Percentiles rank a stretch among this genome's conserved stretches.
Evolutionary conservation across 768 basidiomycete genomes (phyloP).

Genomic region (Panaeolus cyanescens): DNA sequence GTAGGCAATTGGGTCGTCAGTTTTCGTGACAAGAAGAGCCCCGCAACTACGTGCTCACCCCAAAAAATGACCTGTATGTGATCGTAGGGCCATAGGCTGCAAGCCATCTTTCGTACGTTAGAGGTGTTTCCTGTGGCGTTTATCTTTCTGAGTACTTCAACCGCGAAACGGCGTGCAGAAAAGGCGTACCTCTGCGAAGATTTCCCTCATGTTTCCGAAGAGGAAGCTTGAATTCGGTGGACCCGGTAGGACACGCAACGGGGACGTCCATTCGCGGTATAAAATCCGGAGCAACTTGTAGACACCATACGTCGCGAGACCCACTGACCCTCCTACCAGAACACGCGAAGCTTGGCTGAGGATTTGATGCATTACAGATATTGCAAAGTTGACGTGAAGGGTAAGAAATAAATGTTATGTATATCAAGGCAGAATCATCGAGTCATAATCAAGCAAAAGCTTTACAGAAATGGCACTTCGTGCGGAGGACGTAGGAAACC

Average conservation of each 20-base stretch:
- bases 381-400: too few species aligned
- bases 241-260: constrained; percentile 51
- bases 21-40: background rate
- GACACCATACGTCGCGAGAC: constrained; percentile 26
- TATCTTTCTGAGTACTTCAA: background rate
- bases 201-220: constrained; percentile 49
- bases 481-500: too few species aligned
- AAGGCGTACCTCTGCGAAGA: constrained; percentile 40
- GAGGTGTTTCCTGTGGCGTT: constrained; percentile 32
- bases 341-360: background rate
- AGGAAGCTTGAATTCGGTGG: constrained; percentile 46
- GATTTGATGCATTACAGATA: background rate
- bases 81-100: constrained; percentile 48
- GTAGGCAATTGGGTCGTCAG: too few species aligned
- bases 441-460: too few species aligned
- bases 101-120: constrained; percentile 48
- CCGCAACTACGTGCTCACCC: constrained; percentile 43
- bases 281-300: constrained; percentile 31
- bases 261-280: constrained; percentile 37
- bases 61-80: constrained; percentile 43
- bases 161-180: background rate
- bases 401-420: too few species aligned
- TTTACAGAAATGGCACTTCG: too few species aligned
- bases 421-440: too few species aligned
- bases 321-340: constrained; percentile 5